Percentiles rank a stretch among this genome's conserved stretches.
These are phyloP conservation scores for Cercospora sp. DNA, from an alignment of 2,329 filamentous ascomycete genomes.

Conservation along the genomic window DNA sequence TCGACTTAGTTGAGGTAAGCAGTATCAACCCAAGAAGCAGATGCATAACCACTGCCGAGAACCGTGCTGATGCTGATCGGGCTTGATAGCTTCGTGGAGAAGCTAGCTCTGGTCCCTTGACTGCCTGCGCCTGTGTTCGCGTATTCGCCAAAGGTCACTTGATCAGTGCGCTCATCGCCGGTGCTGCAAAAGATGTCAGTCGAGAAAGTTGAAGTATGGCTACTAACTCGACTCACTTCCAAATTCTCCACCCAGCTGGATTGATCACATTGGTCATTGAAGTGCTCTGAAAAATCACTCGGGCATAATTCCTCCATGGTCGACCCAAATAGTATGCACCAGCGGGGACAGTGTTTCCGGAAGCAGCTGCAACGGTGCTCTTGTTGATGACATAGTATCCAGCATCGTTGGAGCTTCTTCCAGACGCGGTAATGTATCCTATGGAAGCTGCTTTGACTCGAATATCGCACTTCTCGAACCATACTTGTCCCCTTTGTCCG, in stretches of 20 bases:
- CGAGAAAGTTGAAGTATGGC: not conserved
- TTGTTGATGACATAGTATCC: constrained; percentile 61
- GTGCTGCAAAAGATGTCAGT: constrained; percentile 18
- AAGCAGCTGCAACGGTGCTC: constrained; percentile 48
- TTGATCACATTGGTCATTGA: constrained; percentile 59
- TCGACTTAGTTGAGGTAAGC: not conserved
- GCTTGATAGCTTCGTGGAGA: constrained; percentile 45
- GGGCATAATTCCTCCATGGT: constrained; percentile 55
- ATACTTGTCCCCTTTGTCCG: constrained; percentile 54
- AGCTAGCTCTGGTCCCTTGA: constrained; percentile 54
- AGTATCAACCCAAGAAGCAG: constrained; percentile 45
- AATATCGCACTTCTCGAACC: constrained; percentile 55
- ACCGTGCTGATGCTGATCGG: constrained; percentile 49
- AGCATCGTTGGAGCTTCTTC: constrained; percentile 44
- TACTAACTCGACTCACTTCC: constrained; percentile 43
- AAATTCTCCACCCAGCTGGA: constrained; percentile 58
- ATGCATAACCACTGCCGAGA: constrained; percentile 47
- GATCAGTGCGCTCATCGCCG: constrained; percentile 51
- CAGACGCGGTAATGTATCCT: constrained; percentile 51
- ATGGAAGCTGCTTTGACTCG: constrained; percentile 44
- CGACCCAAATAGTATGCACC: constrained; percentile 55
- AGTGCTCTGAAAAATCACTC: constrained; percentile 56
- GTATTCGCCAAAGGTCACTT: constrained; percentile 61
- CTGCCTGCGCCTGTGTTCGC: constrained; percentile 60
- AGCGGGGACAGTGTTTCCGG: constrained; percentile 41